phyloP scores from a whole-genome alignment of 208 protist genomes.

The Trypanosoma rangeli region DNA sequence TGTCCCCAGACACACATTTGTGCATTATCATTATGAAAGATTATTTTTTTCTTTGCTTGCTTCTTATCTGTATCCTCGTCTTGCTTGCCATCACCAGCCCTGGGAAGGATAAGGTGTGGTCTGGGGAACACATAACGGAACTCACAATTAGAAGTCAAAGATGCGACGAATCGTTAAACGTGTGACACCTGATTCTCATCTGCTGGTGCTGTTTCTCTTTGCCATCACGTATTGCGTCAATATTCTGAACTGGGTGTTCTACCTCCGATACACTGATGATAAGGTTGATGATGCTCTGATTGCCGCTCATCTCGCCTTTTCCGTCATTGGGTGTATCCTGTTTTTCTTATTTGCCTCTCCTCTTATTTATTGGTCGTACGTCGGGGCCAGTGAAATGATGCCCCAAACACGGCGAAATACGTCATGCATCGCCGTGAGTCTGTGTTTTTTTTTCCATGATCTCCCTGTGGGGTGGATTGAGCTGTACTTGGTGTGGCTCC shows the following conservation, averaged over 20 bases:
- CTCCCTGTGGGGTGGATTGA: conserved; percentile 79
- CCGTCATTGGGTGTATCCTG: conserved; percentile 42
- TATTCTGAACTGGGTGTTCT: conserved; percentile 60
- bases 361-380: conserved; percentile 79
- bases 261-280: conserved; percentile 23
- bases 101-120: neutral
- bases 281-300: conserved; percentile 27
- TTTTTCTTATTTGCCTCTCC: conserved; percentile 48
- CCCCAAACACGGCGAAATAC: conserved; percentile 54
- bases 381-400: conserved; percentile 65
- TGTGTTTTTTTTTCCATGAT: conserved; percentile 69
- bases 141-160: conserved; percentile 6
- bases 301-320: conserved; percentile 64
- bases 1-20: too few species aligned
- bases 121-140: neutral
- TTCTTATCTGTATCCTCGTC: neutral
- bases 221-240: conserved; percentile 53
- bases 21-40: too few species aligned
- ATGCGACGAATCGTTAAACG: conserved; percentile 25
- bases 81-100: neutral
- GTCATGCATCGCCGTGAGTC: conserved; percentile 40
- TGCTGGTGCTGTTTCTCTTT: conserved; percentile 66
- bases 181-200: conserved; percentile 41
- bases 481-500: conserved; percentile 61
- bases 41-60: neutral